These are phyloP conservation scores for Micractinium conductrix DNA, from an alignment of 139 green algal genomes.

Conservation along the genomic window DNA sequence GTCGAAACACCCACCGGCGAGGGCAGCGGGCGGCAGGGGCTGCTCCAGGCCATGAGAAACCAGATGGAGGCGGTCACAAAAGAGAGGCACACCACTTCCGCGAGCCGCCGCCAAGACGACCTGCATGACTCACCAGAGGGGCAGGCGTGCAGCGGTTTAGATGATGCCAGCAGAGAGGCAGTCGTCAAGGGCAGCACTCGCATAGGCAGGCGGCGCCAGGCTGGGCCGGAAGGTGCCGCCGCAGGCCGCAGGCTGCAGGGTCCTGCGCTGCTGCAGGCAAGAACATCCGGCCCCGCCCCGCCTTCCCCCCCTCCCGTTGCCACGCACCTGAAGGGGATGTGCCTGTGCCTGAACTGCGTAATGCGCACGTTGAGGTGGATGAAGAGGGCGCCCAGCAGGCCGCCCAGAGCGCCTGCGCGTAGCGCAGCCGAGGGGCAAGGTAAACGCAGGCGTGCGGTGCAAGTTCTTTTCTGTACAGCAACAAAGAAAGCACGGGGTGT, in stretches of 20 bases:
- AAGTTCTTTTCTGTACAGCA: no score
- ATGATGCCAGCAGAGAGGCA: not conserved
- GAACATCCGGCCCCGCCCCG: no score
- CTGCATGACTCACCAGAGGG: no score
- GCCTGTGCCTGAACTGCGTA: slow-evolving; percentile 25
- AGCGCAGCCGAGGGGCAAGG: not conserved
- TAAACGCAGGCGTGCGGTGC: no score
- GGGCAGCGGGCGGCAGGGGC: slow-evolving; percentile 58
- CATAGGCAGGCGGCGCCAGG: no score
- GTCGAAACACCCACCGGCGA: slow-evolving; percentile 15
- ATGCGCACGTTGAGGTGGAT: slow-evolving; percentile 33
- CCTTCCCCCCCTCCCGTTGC: no score
- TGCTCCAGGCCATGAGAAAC: slow-evolving; percentile 55
- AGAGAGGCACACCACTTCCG: slow-evolving; percentile 63
- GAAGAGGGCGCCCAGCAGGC: slow-evolving; percentile 31
- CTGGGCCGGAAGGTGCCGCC: no score
- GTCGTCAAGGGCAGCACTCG: no score
- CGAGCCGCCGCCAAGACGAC: slow-evolving; percentile 39
- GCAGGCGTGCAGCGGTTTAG: no score
- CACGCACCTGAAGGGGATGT: slow-evolving; percentile 17
- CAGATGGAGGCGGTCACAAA: slow-evolving; percentile 60
- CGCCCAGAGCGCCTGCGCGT: slow-evolving; percentile 24
- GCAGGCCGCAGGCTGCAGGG: no score
- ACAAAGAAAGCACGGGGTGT: no score
- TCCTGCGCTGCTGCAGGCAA: not conserved